Conservation (phyloP, 768 basidiomycete genomes). For the Tulasnella sp. region DNA sequence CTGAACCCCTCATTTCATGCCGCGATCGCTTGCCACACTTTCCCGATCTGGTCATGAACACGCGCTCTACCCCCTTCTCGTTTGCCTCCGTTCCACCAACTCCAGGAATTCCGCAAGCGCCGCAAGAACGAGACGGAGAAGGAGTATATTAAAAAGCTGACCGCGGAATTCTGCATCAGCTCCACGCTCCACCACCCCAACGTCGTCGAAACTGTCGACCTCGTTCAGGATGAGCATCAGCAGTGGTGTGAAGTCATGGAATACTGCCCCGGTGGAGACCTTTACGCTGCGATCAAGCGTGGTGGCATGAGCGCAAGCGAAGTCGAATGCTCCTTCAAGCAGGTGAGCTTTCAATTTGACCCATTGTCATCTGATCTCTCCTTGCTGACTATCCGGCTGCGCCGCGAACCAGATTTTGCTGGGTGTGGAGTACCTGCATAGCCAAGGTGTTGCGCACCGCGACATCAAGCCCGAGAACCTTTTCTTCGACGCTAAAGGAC, state of each 20-base stretch:
- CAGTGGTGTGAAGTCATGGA: slow-evolving; percentile 99
- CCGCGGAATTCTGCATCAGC: slow-evolving; percentile 97
- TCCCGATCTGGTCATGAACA: neutral
- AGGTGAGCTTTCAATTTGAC: slow-evolving; percentile 27
- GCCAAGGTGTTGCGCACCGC: slow-evolving; percentile 94
- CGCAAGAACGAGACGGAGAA: slow-evolving; percentile 98
- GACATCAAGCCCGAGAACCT: slow-evolving; percentile 98
- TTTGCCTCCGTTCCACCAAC: slow-evolving; percentile 10
- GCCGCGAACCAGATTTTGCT: slow-evolving; percentile 40
- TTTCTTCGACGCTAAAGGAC: slow-evolving; percentile 84
- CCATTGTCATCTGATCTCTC: neutral
- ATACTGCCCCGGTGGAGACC: slow-evolving; percentile 94
- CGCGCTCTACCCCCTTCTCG: neutral
- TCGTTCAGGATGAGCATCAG: slow-evolving; percentile 94
- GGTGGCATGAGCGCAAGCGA: slow-evolving; percentile 85
- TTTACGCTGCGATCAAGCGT: slow-evolving; percentile 98
- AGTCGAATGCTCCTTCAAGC: slow-evolving; percentile 97
- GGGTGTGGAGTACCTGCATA: slow-evolving; percentile 85
- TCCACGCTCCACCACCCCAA: slow-evolving; percentile 88
- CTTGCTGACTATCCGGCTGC: neutral
- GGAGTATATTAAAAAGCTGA: slow-evolving; percentile 99
- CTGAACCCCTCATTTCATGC: slow-evolving; percentile 7
- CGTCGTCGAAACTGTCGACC: slow-evolving; percentile 96
- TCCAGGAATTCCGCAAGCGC: slow-evolving; percentile 92
- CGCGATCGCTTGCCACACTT: neutral